phyloP scores from a whole-genome alignment of 345 rosid genomes.

The Linum tenue region DNA sequence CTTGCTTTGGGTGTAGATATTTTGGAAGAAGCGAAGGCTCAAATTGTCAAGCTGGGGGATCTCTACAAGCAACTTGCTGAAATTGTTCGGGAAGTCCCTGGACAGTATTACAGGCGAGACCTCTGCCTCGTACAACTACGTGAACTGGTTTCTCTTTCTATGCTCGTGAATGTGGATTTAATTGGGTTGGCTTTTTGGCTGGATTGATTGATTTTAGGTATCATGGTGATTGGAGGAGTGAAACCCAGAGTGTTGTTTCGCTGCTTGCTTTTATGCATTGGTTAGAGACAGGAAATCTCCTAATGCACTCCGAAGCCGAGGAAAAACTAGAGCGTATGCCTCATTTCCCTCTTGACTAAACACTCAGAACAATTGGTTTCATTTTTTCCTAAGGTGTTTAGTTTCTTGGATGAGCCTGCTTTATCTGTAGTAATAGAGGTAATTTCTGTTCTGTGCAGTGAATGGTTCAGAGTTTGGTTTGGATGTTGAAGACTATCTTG shows the following conservation, averaged over 20 bases:
- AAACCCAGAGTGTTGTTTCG: constrained; percentile 79
- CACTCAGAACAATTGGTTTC: neutral
- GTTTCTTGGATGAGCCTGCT: neutral
- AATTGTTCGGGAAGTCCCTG: constrained; percentile 48
- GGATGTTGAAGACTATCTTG: constrained; percentile 86
- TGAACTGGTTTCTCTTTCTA: neutral
- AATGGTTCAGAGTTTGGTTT: constrained; percentile 52
- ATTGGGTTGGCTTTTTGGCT: constrained; percentile 9
- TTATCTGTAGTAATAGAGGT: neutral
- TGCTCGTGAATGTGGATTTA: constrained; percentile 1
- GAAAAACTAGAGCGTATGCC: constrained; percentile 78
- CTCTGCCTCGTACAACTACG: no score
- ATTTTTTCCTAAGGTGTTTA: neutral
- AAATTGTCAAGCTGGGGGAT: constrained; percentile 45
- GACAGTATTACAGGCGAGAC: constrained; percentile 66
- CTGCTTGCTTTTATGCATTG: constrained; percentile 84
- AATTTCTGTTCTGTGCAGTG: constrained; percentile 39
- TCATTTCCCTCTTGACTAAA: neutral
- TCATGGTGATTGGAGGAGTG: constrained; percentile 94
- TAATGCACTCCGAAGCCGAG: constrained; percentile 61
- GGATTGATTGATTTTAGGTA: constrained; percentile 35
- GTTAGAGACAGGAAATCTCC: constrained; percentile 78
- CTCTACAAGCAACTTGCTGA: constrained; percentile 50
- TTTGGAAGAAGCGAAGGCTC: constrained; percentile 53
- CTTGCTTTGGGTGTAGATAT: constrained; percentile 36